These are phyloP conservation scores for Triadica sebifera DNA, from an alignment of 345 rosid genomes.

Conservation along the genomic window DNA sequence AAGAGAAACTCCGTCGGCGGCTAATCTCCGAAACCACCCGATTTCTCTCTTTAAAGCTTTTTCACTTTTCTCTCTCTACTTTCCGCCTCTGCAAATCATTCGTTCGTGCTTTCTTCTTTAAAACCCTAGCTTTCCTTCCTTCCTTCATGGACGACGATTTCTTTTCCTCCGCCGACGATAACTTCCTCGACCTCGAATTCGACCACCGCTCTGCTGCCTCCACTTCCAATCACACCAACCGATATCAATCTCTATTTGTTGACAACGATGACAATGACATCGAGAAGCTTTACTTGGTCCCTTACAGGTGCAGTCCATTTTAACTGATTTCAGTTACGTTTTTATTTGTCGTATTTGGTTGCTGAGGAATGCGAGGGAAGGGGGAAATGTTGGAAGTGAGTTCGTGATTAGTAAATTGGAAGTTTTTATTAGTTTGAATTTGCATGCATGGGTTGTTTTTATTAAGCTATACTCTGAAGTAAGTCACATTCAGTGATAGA, in stretches of 20 bases:
- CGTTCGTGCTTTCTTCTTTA: not conserved
- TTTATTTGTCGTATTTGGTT: not conserved
- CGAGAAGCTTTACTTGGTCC: conserved; percentile 24
- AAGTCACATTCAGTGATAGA: too few relatives aligned
- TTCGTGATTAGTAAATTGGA: too few relatives aligned
- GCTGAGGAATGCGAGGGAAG: not conserved
- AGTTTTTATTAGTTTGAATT: not conserved
- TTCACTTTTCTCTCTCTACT: conserved; percentile 19
- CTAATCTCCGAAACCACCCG: not conserved
- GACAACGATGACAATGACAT: conserved; percentile 13
- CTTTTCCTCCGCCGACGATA: conserved; percentile 2
- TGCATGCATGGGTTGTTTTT: not conserved
- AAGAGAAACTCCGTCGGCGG: conserved; percentile 1
- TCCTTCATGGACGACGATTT: conserved; percentile 17
- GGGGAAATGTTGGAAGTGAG: not conserved
- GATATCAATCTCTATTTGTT: not conserved
- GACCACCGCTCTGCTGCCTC: not conserved
- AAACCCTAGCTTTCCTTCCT: conserved; percentile 9
- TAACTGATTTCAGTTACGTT: not conserved
- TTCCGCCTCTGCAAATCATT: conserved; percentile 14
- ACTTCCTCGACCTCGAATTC: conserved; percentile 10
- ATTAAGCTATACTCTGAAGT: not conserved
- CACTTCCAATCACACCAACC: not conserved
- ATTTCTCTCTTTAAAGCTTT: not conserved
- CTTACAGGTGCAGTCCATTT: conserved; percentile 13